phyloP scores from a whole-genome alignment of 1,284 basidiomycete species.

The Leccinum griseonigrum region DNA sequence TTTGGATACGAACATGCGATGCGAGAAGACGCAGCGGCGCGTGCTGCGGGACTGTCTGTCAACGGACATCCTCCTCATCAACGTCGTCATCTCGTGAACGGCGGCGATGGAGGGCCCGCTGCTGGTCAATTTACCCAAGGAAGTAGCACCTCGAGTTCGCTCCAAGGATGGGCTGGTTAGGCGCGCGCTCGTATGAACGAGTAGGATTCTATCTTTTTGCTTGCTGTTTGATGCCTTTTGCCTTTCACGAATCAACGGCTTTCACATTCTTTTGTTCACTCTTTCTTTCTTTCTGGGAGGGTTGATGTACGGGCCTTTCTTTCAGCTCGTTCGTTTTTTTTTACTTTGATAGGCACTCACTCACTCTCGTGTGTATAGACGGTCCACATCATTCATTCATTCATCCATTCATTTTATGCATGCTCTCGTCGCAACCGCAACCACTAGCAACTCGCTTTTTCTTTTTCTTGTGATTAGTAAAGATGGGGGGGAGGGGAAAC shows the following conservation, averaged over 20 bases:
- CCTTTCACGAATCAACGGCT: background rate
- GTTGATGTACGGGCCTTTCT: background rate
- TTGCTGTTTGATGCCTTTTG: no score
- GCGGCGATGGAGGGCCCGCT: slow-evolving; percentile 5
- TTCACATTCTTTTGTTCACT: background rate
- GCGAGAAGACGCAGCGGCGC: no score
- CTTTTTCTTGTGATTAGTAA: background rate
- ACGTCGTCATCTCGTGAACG: slow-evolving; percentile 1
- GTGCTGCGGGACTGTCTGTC: no score
- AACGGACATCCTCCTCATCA: background rate
- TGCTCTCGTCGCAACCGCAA: background rate
- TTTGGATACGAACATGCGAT: no score
- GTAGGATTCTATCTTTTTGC: no score
- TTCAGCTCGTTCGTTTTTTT: slow-evolving; percentile 1
- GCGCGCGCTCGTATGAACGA: background rate
- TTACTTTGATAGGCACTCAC: background rate
- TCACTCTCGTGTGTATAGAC: slow-evolving; percentile 12
- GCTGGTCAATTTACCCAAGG: slow-evolving; percentile 16
- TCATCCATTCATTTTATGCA: background rate
- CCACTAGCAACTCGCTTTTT: background rate
- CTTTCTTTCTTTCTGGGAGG: background rate
- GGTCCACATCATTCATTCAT: background rate
- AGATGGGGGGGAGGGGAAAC: background rate
- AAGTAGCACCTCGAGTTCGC: slow-evolving; percentile 27
- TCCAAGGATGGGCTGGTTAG: slow-evolving; percentile 33